Evolutionary conservation across 2,329 filamentous ascomycete genomes (phyloP).

Genomic region (Phialophora verrucosa): DNA sequence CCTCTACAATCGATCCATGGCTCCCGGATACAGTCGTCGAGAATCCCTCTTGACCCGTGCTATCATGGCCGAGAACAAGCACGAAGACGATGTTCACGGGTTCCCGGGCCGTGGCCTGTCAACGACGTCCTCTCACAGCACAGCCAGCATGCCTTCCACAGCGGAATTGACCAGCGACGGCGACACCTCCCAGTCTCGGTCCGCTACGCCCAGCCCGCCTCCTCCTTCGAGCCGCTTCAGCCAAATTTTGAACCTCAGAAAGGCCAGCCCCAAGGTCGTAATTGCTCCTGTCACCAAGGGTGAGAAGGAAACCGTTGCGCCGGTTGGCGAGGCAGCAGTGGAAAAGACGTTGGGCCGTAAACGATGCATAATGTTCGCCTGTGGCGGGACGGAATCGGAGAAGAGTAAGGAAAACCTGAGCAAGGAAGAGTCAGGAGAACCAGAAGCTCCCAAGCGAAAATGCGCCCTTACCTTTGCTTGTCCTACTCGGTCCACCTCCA

Average conservation of each 20-base stretch:
- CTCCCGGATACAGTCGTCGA: constrained; percentile 53
- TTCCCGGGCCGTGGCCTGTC: constrained; percentile 43
- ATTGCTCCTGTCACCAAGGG: constrained; percentile 39
- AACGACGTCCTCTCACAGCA: constrained; percentile 73
- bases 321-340: constrained; percentile 60
- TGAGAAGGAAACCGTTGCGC: constrained; percentile 44
- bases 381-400: constrained; percentile 67
- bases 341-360: constrained; percentile 74
- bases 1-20: constrained; percentile 55
- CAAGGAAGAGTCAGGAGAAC: constrained; percentile 42
- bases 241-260: constrained; percentile 38
- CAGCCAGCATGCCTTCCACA: constrained; percentile 78
- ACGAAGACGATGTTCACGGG: constrained; percentile 47
- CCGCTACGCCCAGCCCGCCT: constrained; percentile 88
- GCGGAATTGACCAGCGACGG: constrained; percentile 95
- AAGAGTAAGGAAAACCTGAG: constrained; percentile 45
- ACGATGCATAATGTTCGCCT: constrained; percentile 91
- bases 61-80: constrained; percentile 70
- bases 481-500: constrained; percentile 46
- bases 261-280: constrained; percentile 38
- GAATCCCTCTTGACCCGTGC: constrained; percentile 88
- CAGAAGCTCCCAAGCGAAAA: constrained; percentile 49
- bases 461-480: constrained; percentile 56
- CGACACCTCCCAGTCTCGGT: constrained; percentile 86
- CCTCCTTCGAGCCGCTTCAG: constrained; percentile 59